Conservation (phyloP, 2,329 filamentous ascomycete species). For the Periconia sp. region DNA sequence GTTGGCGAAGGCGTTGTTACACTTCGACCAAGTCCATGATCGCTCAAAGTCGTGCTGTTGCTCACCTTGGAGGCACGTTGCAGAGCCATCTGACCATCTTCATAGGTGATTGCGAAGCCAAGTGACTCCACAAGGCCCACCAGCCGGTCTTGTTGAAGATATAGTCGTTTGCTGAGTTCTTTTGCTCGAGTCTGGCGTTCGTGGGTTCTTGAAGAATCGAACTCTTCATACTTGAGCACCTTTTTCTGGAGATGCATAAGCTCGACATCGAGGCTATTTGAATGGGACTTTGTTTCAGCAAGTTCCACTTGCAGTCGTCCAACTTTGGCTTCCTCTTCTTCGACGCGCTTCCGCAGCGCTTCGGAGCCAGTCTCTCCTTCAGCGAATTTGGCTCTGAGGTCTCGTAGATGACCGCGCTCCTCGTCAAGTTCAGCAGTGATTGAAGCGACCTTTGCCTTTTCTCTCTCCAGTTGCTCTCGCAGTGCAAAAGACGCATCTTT, state of each 20-base stretch:
- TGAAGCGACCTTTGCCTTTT: conserved; percentile 50
- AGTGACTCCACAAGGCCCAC: conserved; percentile 80
- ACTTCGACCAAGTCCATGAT: conserved; percentile 52
- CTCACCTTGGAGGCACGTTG: conserved; percentile 66
- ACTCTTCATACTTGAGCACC: conserved; percentile 54
- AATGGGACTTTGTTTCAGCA: conserved; percentile 72
- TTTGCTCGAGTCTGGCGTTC: conserved; percentile 72
- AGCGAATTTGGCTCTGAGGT: conserved; percentile 70
- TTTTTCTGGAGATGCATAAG: conserved; percentile 69
- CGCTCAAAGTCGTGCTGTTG: conserved; percentile 49
- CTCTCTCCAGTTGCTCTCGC: conserved; percentile 49
- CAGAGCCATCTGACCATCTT: conserved; percentile 72
- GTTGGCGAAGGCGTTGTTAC: conserved; percentile 57
- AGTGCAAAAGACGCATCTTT: conserved; percentile 39
- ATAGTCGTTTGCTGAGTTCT: conserved; percentile 81
- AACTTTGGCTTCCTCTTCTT: conserved; percentile 74
- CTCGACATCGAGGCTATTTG: conserved; percentile 75
- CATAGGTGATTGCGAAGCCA: conserved; percentile 77
- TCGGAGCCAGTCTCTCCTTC: conserved; percentile 85
- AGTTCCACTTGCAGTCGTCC: conserved; percentile 69
- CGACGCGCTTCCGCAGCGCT: conserved; percentile 71
- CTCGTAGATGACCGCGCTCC: conserved; percentile 68
- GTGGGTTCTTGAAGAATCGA: conserved; percentile 60
- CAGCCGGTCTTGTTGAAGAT: conserved; percentile 82
- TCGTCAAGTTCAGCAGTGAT: conserved; percentile 60